Conservation (phyloP, 2,329 filamentous ascomycete species). For the Akanthomyces uredinophilus region DNA sequence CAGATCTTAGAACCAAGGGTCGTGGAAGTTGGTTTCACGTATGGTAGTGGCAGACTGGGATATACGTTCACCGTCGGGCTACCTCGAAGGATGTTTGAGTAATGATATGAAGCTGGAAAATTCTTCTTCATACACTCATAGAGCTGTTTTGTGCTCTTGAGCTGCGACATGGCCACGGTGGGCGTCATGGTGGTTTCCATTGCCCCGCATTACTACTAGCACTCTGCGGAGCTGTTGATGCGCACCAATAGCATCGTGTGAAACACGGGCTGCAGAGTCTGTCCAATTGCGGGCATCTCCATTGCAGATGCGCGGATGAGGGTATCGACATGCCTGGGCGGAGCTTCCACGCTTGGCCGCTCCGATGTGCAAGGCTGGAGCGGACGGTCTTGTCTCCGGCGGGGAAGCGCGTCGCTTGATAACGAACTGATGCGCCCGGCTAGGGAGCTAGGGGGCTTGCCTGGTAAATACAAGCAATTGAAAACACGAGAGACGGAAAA, state of each 20-base stretch:
- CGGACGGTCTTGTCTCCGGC: background rate
- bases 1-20: background rate
- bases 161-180: constrained; percentile 6
- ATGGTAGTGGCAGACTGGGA: background rate
- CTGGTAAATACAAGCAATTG: background rate
- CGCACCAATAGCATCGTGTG: constrained; percentile 14
- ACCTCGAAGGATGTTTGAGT: background rate
- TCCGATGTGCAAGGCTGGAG: background rate
- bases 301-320: background rate
- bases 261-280: background rate
- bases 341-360: background rate
- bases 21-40: no score
- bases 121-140: no score
- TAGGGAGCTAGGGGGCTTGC: background rate
- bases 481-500: background rate
- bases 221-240: constrained; percentile 11
- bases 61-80: background rate
- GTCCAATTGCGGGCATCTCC: background rate
- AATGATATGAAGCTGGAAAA: background rate
- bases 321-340: background rate
- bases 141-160: background rate
- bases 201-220: constrained; percentile 1
- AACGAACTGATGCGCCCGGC: background rate
- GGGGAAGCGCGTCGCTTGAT: background rate
- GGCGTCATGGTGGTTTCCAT: background rate